Evolutionary conservation across 305 asterid species (phyloP).

Genomic region (Fraxinus paxiana): DNA sequence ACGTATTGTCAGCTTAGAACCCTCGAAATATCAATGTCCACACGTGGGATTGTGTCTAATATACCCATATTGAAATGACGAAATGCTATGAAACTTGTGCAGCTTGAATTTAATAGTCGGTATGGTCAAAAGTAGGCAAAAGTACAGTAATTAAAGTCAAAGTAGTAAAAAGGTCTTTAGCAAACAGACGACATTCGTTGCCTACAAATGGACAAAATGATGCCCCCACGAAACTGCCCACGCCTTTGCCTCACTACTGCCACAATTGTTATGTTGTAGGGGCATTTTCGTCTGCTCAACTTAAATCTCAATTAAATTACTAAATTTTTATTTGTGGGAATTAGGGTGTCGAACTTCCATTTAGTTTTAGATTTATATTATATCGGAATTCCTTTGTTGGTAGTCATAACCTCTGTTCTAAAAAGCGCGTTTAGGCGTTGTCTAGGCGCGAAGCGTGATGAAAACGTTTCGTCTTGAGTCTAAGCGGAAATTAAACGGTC

Average conservation of each 20-base stretch:
- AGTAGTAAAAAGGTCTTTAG: slow-evolving; percentile 15
- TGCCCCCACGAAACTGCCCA: slow-evolving; percentile 18
- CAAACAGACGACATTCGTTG: slow-evolving; percentile 34
- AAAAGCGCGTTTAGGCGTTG: too few relatives aligned
- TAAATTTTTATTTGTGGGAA: too few relatives aligned
- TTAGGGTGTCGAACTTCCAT: too few relatives aligned
- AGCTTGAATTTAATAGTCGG: slow-evolving; percentile 9
- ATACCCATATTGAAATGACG: slow-evolving; percentile 1
- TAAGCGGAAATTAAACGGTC: too few relatives aligned
- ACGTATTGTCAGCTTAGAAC: neutral
- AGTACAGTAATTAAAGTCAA: slow-evolving; percentile 25
- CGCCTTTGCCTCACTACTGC: slow-evolving; percentile 22
- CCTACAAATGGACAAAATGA: slow-evolving; percentile 20
- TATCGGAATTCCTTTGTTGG: too few relatives aligned
- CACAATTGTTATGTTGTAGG: neutral
- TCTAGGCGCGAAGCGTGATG: too few relatives aligned
- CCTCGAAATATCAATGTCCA: neutral
- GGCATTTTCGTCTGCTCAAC: neutral
- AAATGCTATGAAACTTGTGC: neutral
- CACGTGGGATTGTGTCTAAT: neutral
- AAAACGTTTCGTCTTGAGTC: too few relatives aligned
- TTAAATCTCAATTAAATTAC: too few relatives aligned
- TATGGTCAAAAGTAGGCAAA: slow-evolving; percentile 30
- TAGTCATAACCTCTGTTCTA: too few relatives aligned
- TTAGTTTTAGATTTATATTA: too few relatives aligned